These are phyloP conservation scores for Pseudocercospora fuligena DNA, from an alignment of 2,329 filamentous ascomycete genomes.

Conservation along the genomic window DNA sequence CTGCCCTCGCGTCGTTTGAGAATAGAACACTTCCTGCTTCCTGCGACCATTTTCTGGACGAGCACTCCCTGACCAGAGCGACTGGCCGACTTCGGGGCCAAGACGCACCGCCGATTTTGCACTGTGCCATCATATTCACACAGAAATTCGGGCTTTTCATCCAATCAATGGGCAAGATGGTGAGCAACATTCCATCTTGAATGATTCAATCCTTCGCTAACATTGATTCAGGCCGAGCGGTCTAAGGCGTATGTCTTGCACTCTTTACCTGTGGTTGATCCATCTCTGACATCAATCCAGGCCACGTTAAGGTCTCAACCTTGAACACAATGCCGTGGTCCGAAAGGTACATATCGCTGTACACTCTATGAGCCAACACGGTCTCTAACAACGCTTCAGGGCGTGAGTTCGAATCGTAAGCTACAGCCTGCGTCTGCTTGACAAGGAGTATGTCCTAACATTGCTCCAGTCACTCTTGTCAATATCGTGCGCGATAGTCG, in stretches of 20 bases:
- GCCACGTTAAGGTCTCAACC: slow-evolving; percentile 11
- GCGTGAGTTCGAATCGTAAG: not conserved
- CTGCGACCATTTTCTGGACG: too few relatives aligned
- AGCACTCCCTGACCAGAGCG: too few relatives aligned
- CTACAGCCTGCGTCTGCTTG: not conserved
- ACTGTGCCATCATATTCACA: not conserved
- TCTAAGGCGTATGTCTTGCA: not conserved
- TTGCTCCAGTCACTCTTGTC: not conserved
- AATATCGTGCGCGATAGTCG: not conserved
- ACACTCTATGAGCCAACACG: not conserved
- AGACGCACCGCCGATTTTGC: not conserved
- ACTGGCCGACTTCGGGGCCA: not conserved
- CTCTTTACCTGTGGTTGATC: not conserved
- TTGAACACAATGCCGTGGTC: slow-evolving; percentile 9
- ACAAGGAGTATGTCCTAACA: not conserved
- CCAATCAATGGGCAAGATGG: not conserved
- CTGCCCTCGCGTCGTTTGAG: too few relatives aligned
- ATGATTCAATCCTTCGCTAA: not conserved
- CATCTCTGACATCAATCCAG: not conserved
- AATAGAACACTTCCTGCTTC: too few relatives aligned
- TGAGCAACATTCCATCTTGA: not conserved
- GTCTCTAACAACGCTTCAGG: not conserved
- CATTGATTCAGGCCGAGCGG: slow-evolving; percentile 5
- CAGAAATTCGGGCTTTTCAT: not conserved
- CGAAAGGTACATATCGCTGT: not conserved